A percentile compares a stretch with the other conserved stretches of the same genome.
phyloP scores from a whole-genome alignment of 768 basidiomycete species.

The Gymnopilus dilepis region DNA sequence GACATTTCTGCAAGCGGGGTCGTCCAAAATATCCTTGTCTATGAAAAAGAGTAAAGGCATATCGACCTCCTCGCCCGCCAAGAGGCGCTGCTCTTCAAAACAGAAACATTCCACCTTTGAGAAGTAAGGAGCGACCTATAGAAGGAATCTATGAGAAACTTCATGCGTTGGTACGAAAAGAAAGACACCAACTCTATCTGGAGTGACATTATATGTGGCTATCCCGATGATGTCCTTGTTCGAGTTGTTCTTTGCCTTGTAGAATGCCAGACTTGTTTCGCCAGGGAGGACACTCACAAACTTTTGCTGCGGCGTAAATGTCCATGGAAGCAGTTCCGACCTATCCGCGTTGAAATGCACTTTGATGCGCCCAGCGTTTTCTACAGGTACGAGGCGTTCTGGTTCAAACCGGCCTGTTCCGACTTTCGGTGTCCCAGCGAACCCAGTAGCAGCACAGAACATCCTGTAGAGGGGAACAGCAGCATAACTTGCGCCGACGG shows the following conservation, averaged over 20 bases:
- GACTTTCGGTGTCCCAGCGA: constrained; percentile 92
- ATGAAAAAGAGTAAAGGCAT: constrained; percentile 99
- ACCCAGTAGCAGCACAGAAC: constrained; percentile 98
- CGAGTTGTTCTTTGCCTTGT: constrained; percentile 87
- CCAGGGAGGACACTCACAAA: constrained; percentile 91
- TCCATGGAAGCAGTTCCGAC: constrained; percentile 90
- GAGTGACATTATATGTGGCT: constrained; percentile 98
- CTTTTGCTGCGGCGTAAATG: constrained; percentile 89
- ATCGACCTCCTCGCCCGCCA: constrained; percentile 96
- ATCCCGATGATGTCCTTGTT: constrained; percentile 94
- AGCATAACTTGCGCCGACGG: constrained; percentile 90
- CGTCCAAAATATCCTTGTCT: constrained; percentile 95
- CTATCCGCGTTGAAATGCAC: constrained; percentile 96
- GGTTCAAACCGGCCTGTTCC: constrained; percentile 85
- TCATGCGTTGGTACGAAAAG: neutral
- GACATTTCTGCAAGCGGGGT: constrained; percentile 84
- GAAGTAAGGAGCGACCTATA: constrained; percentile 95
- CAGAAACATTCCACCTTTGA: constrained; percentile 99
- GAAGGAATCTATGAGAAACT: neutral
- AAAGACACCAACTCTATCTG: constrained; percentile 78
- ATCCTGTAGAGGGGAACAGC: constrained; percentile 97
- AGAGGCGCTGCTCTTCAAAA: constrained; percentile 96
- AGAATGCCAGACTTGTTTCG: constrained; percentile 96
- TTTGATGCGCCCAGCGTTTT: constrained; percentile 76
- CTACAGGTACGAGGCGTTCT: constrained; percentile 80